Evolutionary conservation across 441 rosid genomes (phyloP), one percentile per base, ranked within the genome.

Genomic region (Bocquillonia castaneifolia): DNA sequence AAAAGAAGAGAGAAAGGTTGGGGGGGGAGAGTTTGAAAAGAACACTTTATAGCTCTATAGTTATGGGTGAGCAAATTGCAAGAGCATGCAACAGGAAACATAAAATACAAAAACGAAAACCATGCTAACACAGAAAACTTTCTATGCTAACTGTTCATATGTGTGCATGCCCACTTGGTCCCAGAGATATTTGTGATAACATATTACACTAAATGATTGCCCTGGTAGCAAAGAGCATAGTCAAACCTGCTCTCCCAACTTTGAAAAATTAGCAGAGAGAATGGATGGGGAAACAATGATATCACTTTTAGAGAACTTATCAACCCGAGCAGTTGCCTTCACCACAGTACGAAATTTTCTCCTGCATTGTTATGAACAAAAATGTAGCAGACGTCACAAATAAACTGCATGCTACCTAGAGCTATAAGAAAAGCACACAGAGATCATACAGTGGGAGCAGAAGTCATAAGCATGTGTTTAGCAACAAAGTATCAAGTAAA

Each of bases 281-380:
- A 91, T 94, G 3, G 97, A 94, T 44, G 96, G 97, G 74, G 96
- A 92, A 58, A 92, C 90, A 66, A 92, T 86, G 72, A 92, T 78
- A 78, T 90, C 91, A 66, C 79, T 87, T 80, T 92, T 92, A 31
- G 93, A 92, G 88, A 85, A 92, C 83, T 86, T 90, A 74, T 90
- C 98, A 26, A 92, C 93, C 48, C 97, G 88, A 75, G 93, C 13
- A 26, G 91, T 68, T 59, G 97, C 98, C 84, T 78, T 90, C 75
- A 87, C 92, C 56, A 79, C 73, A 25, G 87, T 76, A 14, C 59
- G 75, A 76, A 73, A 45, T 62, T 62, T 91, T 72, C 86, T 89
- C 85, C 93, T 89, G 77, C 18, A 81, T 64, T 69, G 69, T 26
- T n/a, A n/a, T n/a, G 50, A 10, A 62, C 63, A 66, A 68, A 58